Conservation (phyloP, 768 basidiomycete genomes). For the Hysterangium stoloniferum region DNA sequence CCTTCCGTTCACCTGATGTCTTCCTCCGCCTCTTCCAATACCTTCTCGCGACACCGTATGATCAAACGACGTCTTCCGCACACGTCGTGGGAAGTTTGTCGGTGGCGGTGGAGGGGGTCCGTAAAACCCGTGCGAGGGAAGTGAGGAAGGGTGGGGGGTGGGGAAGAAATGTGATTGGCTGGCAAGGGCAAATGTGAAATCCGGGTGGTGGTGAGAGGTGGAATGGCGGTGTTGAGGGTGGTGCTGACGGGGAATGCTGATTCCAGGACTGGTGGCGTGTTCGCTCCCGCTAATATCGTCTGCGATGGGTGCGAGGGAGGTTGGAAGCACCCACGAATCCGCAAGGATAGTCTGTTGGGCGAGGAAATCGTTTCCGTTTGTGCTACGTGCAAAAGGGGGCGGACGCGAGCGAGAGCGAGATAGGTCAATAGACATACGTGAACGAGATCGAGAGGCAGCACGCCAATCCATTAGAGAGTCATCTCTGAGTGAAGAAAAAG, state of each 20-base stretch:
- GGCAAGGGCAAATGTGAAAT: slow-evolving; percentile 36
- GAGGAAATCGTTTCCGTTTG: slow-evolving; percentile 9
- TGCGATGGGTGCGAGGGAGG: no score
- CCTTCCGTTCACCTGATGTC: slow-evolving; percentile 78
- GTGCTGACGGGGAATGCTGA: slow-evolving; percentile 1
- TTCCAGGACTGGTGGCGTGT: slow-evolving; percentile 1
- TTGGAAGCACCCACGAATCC: slow-evolving; percentile 16
- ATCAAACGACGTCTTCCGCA: slow-evolving; percentile 92
- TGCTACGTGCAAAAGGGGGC: neutral
- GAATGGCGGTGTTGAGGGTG: neutral
- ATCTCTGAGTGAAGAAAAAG: slow-evolving; percentile 30
- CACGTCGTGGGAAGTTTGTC: slow-evolving; percentile 64
- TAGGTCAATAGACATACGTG: slow-evolving; percentile 51
- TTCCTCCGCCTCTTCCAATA: slow-evolving; percentile 44
- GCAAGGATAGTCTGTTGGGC: slow-evolving; percentile 13
- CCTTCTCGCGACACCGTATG: slow-evolving; percentile 73
- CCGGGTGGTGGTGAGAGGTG: slow-evolving; percentile 23
- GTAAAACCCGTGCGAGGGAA: slow-evolving; percentile 65
- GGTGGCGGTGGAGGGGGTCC: slow-evolving; percentile 33
- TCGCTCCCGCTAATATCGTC: neutral
- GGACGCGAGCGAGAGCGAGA: slow-evolving; percentile 1
- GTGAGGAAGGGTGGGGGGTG: slow-evolving; percentile 58
- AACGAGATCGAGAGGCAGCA: slow-evolving; percentile 83
- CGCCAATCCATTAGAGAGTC: slow-evolving; percentile 84
- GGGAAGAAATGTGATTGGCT: no score